These are phyloP conservation scores for Yamadazyma sp. DNA, from an alignment of 1,139 yeast species.

Conservation along the genomic window DNA sequence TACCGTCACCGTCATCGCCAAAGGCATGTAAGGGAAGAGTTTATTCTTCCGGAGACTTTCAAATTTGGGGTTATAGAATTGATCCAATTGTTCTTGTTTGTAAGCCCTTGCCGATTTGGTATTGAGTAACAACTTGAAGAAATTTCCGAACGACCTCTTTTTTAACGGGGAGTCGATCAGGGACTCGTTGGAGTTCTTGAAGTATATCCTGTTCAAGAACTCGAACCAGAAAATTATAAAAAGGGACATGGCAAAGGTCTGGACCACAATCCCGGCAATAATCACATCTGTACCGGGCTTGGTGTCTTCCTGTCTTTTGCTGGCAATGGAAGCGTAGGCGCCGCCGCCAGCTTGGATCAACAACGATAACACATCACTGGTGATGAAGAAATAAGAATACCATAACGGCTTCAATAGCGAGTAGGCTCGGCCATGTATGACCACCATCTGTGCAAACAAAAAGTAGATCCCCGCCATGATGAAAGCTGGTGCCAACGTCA, in stretches of 20 bases:
- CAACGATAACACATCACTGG: constrained; percentile 67
- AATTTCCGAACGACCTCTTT: constrained; percentile 27
- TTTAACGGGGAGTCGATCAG: constrained; percentile 20
- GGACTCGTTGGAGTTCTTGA: constrained; percentile 25
- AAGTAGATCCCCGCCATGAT: constrained; percentile 87
- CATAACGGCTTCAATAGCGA: constrained; percentile 71
- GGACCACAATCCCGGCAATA: constrained; percentile 81
- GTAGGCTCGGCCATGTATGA: constrained; percentile 63
- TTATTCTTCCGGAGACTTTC: constrained; percentile 37
- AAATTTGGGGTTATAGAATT: constrained; percentile 40
- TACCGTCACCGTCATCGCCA: constrained; percentile 54
- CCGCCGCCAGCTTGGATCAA: constrained; percentile 82
- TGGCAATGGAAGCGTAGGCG: constrained; percentile 61
- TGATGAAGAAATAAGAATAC: constrained; percentile 69
- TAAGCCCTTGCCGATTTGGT: constrained; percentile 23
- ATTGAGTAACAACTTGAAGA: constrained; percentile 31
- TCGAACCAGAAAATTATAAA: constrained; percentile 60
- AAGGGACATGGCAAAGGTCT: constrained; percentile 69
- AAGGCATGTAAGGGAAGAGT: constrained; percentile 41
- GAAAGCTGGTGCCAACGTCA: constrained; percentile 86
- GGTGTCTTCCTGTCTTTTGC: constrained; percentile 34
- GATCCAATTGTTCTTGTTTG: constrained; percentile 27
- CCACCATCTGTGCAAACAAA: constrained; percentile 69
- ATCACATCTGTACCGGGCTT: constrained; percentile 68
- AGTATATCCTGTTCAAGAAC: constrained; percentile 49